Evolutionary conservation across 2,329 filamentous ascomycete species (phyloP), one percentile per base, ranked within the genome.

Genomic region (Fonsecaea pugnacius): DNA sequence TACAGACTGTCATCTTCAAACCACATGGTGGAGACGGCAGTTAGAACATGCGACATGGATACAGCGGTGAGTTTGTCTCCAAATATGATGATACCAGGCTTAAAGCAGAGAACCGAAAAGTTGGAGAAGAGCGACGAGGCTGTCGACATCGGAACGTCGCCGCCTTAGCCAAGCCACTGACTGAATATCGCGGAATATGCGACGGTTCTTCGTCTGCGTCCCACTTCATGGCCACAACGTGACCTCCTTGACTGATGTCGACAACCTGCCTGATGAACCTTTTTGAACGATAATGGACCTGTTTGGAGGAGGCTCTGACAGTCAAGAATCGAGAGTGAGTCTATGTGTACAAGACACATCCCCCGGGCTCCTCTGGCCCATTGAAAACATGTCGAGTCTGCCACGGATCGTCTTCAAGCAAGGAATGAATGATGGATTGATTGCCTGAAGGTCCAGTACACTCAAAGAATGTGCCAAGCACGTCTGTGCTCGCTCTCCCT

Each of bases 1-100:
- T 52, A 33, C n/a, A 40, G 33, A 10, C 43, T 51, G 57, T 32
- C 57, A 59, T 59, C 32, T 27, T 32, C 33, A 36, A 21, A 35
- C 43, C 27, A 27, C 33, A 4, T 16, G 14, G 35, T 35, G 40
- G 55, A 43, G 16, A 3, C 40, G 9, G 6, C 16, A 14, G 16
- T 46, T 33, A 6, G 24, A 27, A 35, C 38, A n/a, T 36, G 18
- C 46, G 40, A 32, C 8, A 48, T 9, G 2, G 43, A 2, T 27
- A 6, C 21, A 27, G 10, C 9, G 3, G 43, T 48, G 5, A 10
- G 8, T 24, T 48, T 12, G 18, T 24, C 18, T 8, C 43, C 18
- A 48, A 27, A n/a, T 10, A 4, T 48, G 18, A 21, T 27, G 21
- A 24, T 24, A 14, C 2, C 21, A 27, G 24, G 3, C 18, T 24